phyloP scores from a whole-genome alignment of 2,329 filamentous ascomycete species.

The Penicillium hordei region DNA sequence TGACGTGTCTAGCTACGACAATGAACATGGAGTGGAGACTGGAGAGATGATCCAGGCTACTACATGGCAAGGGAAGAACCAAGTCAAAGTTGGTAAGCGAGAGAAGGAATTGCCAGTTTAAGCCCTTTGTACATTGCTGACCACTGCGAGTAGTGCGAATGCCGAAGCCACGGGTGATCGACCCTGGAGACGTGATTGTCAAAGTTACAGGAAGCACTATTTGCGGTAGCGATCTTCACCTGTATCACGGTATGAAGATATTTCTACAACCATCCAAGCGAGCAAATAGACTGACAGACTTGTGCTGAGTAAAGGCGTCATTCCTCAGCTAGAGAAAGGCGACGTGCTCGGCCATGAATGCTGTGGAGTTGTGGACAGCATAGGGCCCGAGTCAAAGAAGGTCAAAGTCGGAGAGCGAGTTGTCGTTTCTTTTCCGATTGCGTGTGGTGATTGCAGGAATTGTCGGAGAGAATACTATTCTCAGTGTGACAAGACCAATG shows the following conservation, averaged over 20 bases:
- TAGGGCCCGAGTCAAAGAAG: slow-evolving; percentile 57
- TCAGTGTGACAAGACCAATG: slow-evolving; percentile 77
- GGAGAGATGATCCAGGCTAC: slow-evolving; percentile 74
- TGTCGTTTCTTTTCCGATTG: slow-evolving; percentile 84
- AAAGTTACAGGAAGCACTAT: slow-evolving; percentile 69
- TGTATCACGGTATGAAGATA: slow-evolving; percentile 39
- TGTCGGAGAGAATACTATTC: slow-evolving; percentile 77
- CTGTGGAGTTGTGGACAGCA: slow-evolving; percentile 53
- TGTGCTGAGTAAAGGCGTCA: slow-evolving; percentile 33
- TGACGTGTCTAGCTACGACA: slow-evolving; percentile 66
- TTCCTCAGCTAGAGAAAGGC: slow-evolving; percentile 61
- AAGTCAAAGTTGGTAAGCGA: slow-evolving; percentile 62
- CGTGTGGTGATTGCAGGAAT: slow-evolving; percentile 66
- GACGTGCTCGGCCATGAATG: slow-evolving; percentile 66
- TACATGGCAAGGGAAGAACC: slow-evolving; percentile 79
- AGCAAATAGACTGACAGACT: background rate
- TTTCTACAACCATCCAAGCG: too few species aligned
- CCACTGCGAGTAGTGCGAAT: slow-evolving; percentile 53
- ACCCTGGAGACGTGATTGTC: slow-evolving; percentile 74
- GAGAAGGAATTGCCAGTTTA: background rate
- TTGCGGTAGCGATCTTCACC: slow-evolving; percentile 61
- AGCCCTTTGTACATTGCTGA: background rate
- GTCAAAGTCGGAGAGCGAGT: slow-evolving; percentile 66
- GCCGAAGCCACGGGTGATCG: slow-evolving; percentile 69
- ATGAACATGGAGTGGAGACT: slow-evolving; percentile 53